Conservation (phyloP, 345 rosid species). For the Salix dunnii region DNA sequence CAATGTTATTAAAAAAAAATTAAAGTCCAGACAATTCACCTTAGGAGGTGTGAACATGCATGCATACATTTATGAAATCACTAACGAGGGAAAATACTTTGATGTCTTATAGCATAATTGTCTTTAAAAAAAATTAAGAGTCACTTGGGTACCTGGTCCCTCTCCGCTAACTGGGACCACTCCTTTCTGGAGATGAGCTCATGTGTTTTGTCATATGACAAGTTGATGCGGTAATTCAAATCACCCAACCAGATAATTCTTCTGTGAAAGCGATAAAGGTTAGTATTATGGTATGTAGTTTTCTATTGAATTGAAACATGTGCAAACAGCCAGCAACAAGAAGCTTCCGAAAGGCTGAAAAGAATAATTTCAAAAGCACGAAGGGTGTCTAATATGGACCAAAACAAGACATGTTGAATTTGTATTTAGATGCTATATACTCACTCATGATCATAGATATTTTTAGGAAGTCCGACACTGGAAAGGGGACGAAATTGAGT, state of each 20-base stretch:
- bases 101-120: neutral
- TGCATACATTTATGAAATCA: neutral
- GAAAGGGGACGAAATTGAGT: slow-evolving; percentile 61
- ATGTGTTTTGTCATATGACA: slow-evolving; percentile 60
- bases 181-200: slow-evolving; percentile 60
- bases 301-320: neutral
- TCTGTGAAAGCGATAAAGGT: slow-evolving; percentile 42
- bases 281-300: slow-evolving; percentile 3
- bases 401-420: neutral
- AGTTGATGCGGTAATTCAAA: slow-evolving; percentile 78
- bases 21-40: neutral
- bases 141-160: slow-evolving; percentile 62
- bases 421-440: slow-evolving; percentile 26
- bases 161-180: slow-evolving; percentile 65
- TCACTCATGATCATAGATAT: slow-evolving; percentile 77
- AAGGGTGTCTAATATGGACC: neutral
- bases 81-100: neutral
- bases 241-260: slow-evolving; percentile 91
- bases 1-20: neutral
- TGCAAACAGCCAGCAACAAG: neutral
- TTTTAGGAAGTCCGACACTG: slow-evolving; percentile 62
- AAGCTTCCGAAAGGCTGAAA: neutral
- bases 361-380: neutral
- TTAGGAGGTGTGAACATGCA: neutral
- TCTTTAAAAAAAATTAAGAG: neutral